Conservation (phyloP, 768 basidiomycete genomes). For the Rubroboletus satanas region DNA sequence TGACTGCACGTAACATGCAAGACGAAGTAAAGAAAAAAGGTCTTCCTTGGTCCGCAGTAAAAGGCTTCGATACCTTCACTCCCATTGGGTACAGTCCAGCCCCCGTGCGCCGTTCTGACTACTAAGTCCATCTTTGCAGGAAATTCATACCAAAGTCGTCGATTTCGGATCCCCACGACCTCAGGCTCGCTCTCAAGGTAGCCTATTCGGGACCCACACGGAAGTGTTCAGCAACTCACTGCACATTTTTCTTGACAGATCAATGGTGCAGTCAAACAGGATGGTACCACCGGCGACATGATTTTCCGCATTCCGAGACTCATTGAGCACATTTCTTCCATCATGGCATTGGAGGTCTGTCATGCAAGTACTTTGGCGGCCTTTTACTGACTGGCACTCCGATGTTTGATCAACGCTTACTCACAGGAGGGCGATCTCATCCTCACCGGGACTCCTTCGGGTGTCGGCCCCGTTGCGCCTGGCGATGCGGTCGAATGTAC, state of each 20-base stretch:
- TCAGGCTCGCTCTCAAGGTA: constrained; percentile 75
- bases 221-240: neutral
- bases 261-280: constrained; percentile 79
- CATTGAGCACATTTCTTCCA: constrained; percentile 87
- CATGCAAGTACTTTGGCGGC: neutral
- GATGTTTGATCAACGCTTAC: no score
- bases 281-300: constrained; percentile 85
- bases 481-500: constrained; percentile 80
- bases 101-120: neutral
- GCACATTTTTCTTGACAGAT: constrained; percentile 45
- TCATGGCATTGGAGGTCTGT: constrained; percentile 92
- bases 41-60: constrained; percentile 95
- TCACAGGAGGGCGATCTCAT: constrained; percentile 85
- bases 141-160: constrained; percentile 75
- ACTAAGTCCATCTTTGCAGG: constrained; percentile 35
- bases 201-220: neutral
- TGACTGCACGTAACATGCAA: constrained; percentile 96
- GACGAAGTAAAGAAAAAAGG: constrained; percentile 89
- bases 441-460: constrained; percentile 88
- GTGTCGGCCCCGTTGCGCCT: constrained; percentile 73
- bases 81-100: constrained; percentile 66
- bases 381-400: neutral
- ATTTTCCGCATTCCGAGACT: constrained; percentile 86
- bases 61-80: constrained; percentile 96
- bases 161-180: constrained; percentile 68